Evolutionary conservation across 768 basidiomycete species (phyloP), one percentile per base, ranked within the genome.

Genomic region (Gloeophyllum trabeum): DNA sequence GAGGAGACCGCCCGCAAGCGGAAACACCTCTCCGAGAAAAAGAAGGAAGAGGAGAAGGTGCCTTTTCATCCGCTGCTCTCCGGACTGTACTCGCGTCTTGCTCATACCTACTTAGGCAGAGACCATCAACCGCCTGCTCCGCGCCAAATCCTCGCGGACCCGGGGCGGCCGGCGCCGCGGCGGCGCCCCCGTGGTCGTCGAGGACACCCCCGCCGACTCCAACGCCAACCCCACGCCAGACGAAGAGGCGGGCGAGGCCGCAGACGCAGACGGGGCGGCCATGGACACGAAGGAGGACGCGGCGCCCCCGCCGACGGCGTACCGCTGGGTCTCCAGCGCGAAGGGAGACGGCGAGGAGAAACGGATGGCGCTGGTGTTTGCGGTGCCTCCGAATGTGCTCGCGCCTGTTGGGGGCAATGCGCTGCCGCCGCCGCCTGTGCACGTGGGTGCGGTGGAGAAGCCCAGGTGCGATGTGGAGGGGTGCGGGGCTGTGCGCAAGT

Each of bases 1-100:
- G 84, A 89, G 51, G 89, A 92, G 55, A 86, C 81, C 0, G 84
- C 85, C 0, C 66, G 87, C 26, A 91, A 89, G 60, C 70, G 89
- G 41, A 83, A 76, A 52, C 82, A 86, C 51, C 60, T 90, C 35
- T 76, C 75, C 4, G 85, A 89, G 60, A 87, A 87, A 64, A 85
- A 83, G 58, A 65, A 88, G 3, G 83, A 87, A 54, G 85, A 89
- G 44, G 87, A 89, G 59, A 88, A 86, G 75, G 87, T 79, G 42
- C 40, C 55, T 49, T 12, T 21, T n/a, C n/a, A n/a, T 41, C 39
- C 47, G 30, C 21, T 13, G 12, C 19, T 25, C 28, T 44, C 7
- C 10, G 23, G 30, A 24, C 18, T 35, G 13, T 10, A 26, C 18
- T 7, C 1, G 44, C 14, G 1, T 19, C 3, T 40, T 14, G 2